Evolutionary conservation across 2,329 filamentous ascomycete species (phyloP), one percentile per base, ranked within the genome.

Genomic region (Rosellinia necatrix): DNA sequence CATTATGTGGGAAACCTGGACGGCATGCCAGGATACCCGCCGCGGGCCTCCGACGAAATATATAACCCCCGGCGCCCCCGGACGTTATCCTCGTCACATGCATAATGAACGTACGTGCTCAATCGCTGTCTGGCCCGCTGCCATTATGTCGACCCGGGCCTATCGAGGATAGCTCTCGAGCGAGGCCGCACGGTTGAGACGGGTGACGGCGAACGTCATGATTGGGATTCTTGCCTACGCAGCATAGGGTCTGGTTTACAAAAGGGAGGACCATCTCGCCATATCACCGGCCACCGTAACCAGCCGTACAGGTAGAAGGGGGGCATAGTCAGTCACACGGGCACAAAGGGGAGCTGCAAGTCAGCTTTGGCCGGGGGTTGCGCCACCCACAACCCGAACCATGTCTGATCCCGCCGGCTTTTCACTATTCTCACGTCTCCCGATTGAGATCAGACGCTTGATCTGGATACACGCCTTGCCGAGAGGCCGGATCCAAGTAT

Each of bases 401-500:
- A 68, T 68, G 66, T 52, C 66, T 54, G 53, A 47, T 49, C 21
- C 49, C 41, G 56, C 59, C 10, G 46, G 46, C 21, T 68, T 68
- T 42, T 57, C 49, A 3, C 59, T 53, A 40, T 68, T 68, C 27
- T 44, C 64, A 30, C 65, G 64, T 51, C 60, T 68, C 37, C 66
- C 66, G 4, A 51, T 63, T 24, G 66, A 68, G 59, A 68, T 68
- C 47, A 58, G 66, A 46, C 66, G 64, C 13, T 38, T 67, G 25
- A 64, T 68, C 37, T 68, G 66, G 66, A 49, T 53, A 21, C 34
- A 62, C 8, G 64, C 65, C 21, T 56, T 68, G 6, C 65, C 66
- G 21, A 56, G 60, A 37, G 66, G 66, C 8, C 63, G 66, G 32
- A 62, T 68, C 32, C 66, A 68, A 43, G 64, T 68, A 22, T 68